Evolutionary conservation across 345 rosid species (phyloP).

Genomic region (Populus deltoides): DNA sequence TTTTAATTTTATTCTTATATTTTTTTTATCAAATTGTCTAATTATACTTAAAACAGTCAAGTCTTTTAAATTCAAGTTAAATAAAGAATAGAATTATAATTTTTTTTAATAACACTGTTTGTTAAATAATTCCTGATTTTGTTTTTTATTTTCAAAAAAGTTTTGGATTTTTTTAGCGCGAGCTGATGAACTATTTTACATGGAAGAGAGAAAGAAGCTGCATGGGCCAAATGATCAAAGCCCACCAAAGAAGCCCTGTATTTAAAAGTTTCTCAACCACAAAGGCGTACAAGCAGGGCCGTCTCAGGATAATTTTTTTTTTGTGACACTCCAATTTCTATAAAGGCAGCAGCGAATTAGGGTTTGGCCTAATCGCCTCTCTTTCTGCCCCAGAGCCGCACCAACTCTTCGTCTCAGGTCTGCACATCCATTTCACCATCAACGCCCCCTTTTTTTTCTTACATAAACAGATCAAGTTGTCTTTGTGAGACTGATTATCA

Average conservation of each 20-base stretch:
- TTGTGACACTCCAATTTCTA: neutral
- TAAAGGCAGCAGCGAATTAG: conserved; percentile 7
- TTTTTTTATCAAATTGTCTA: no score
- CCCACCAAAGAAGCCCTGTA: neutral
- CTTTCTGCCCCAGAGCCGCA: neutral
- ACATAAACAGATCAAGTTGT: neutral
- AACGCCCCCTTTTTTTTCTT: neutral
- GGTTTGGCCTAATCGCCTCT: neutral
- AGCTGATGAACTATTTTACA: no score
- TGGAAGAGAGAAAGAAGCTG: neutral
- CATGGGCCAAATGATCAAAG: neutral
- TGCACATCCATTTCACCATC: neutral
- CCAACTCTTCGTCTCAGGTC: conserved; percentile 1
- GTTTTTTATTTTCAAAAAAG: no score
- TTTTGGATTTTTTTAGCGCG: no score
- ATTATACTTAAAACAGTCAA: no score
- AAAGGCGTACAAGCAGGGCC: neutral
- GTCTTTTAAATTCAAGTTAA: no score
- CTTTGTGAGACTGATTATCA: neutral
- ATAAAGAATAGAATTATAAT: no score
- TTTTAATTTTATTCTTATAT: no score
- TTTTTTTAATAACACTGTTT: no score
- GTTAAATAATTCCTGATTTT: no score
- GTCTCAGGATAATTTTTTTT: neutral
- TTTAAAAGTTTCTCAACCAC: neutral